Evolutionary conservation across 225 moss, liverwort and hornwort species (phyloP).

Genomic region (Pleurozium schreberi): DNA sequence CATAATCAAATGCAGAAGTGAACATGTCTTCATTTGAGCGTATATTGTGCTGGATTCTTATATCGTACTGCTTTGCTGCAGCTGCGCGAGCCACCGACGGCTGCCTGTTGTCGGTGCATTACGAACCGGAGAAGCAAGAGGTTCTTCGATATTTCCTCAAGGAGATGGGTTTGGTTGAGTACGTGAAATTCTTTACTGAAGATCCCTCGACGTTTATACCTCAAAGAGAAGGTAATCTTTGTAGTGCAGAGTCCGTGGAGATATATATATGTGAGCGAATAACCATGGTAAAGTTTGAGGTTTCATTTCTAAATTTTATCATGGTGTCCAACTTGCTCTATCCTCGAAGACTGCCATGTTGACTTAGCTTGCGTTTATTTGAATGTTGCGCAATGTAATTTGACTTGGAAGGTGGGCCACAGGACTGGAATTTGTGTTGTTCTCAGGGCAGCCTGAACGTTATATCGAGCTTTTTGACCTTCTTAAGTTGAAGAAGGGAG

Average conservation of each 20-base stretch:
- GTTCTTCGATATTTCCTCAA: constrained; percentile 37
- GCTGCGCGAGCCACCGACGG: constrained; percentile 54
- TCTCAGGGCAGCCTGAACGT: constrained; percentile 52
- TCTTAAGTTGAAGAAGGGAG: constrained; percentile 64
- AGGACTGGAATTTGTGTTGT: constrained; percentile 54
- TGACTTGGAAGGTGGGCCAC: constrained; percentile 5
- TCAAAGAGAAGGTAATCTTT: constrained; percentile 37
- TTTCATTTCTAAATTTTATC: not conserved
- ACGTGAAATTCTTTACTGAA: constrained; percentile 47
- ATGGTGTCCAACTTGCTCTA: not conserved
- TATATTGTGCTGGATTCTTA: not conserved
- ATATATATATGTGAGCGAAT: not conserved
- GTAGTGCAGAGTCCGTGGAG: not conserved
- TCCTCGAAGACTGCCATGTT: not conserved
- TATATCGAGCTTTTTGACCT: constrained; percentile 74
- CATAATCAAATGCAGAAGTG: not conserved
- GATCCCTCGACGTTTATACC: constrained; percentile 47
- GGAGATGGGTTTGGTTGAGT: constrained; percentile 38
- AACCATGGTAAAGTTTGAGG: not conserved
- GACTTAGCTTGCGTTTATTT: not conserved
- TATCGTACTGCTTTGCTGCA: constrained; percentile 19
- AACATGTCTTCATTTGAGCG: not conserved
- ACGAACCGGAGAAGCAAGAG: constrained; percentile 48
- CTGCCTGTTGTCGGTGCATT: constrained; percentile 44
- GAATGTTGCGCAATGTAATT: not conserved